phyloP scores from a whole-genome alignment of 768 basidiomycete genomes.

The Kwoniella mangroviensis region DNA sequence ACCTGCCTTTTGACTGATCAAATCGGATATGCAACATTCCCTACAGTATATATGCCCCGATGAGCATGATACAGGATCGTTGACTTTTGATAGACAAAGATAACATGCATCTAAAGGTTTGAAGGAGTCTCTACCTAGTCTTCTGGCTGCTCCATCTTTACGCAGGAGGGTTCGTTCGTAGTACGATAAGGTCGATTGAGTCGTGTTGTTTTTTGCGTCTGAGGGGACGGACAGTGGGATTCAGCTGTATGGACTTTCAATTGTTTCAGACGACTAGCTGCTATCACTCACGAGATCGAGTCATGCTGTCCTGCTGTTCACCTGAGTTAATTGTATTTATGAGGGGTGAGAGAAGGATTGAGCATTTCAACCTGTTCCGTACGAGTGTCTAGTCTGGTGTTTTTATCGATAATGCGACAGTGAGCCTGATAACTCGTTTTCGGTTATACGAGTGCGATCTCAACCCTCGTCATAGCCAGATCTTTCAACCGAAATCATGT shows the following conservation, averaged over 20 bases:
- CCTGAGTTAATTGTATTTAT: neutral
- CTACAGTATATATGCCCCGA: constrained; percentile 94
- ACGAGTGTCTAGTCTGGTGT: neutral
- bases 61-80: constrained; percentile 79
- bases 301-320: constrained; percentile 2
- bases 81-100: constrained; percentile 79
- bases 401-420: neutral
- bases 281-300: constrained; percentile 24
- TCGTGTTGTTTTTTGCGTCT: constrained; percentile 52
- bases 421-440: constrained; percentile 16
- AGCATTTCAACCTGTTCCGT: neutral
- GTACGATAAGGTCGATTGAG: constrained; percentile 43
- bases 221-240: neutral
- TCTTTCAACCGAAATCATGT: constrained; percentile 3
- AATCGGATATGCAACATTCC: constrained; percentile 87
- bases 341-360: neutral
- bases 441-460: neutral
- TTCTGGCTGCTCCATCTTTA: constrained; percentile 42
- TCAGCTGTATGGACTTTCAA: neutral
- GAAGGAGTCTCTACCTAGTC: constrained; percentile 87
- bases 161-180: constrained; percentile 52
- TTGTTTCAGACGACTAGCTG: neutral
- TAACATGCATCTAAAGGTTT: constrained; percentile 88
- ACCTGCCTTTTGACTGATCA: constrained; percentile 75
- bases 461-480: neutral